Base-by-base conservation (phyloP, 2,329 filamentous ascomycete genomes). In the Biscogniauxia mediterranea region DNA sequence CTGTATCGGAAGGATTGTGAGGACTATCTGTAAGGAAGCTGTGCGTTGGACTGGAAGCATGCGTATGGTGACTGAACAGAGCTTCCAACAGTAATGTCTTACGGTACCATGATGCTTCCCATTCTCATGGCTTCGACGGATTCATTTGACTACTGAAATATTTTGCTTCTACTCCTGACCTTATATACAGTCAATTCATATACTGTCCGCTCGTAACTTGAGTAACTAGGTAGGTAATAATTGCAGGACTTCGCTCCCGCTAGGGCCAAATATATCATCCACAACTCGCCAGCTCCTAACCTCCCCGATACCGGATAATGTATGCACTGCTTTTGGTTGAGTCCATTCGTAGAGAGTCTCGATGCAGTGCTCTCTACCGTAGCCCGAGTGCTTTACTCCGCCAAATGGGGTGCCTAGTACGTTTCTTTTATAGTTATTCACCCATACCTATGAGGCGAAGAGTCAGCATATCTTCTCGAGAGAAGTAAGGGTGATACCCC, bases 371-470 rank as follows among this genome's bases (percentile, higher is more conserved):
- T 68, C 62, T 57, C 64, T 62, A 4, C 66, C 65, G 51, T 66
- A 66, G n/a, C 64, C 66, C 17, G 64, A 66, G 8, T 64, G 57
- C 59, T 68, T 68, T 19, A 68, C 61, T 25, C 64, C 66, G 46
- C 66, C 66, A 56, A 68, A 66, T 21, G 66, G 66, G 15, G 64
- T 66, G 13, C 64, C 64, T 11, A 63, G 21, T 26, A 64, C 64
- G 25, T 64, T 60, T 7, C 62, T 49, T 60, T 77, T 75, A 70
- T 75, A 77, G 70, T 75, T 77, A 68, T 80, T 80, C 68, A 80
- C 76, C 79, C 79, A 81, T 52, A 80, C 57, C 57, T 59, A 52
- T 19, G 32, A 52, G 13, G 20, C 20, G 21, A 9, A 13, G 51
- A 42, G n/a, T 54, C 23, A 26, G 52, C 25, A 15, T n/a, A 21